A percentile compares a stretch with the other conserved stretches of the same genome.
Conservation (phyloP, 169 alveolate genomes). For the Plasmodium sp. region DNA sequence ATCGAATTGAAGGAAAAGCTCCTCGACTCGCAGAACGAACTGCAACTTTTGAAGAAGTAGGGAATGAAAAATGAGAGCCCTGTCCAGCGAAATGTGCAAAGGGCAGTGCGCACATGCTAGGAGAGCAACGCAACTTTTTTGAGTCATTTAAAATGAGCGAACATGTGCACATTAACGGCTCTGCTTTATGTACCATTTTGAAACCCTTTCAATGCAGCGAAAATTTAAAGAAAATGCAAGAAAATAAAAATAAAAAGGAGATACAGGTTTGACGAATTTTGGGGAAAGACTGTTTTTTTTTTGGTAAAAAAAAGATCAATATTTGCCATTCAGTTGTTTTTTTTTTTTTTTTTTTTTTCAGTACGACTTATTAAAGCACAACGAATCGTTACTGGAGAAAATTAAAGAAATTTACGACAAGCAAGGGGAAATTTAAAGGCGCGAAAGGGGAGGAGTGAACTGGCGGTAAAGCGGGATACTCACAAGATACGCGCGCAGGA, state of each 20-base stretch:
- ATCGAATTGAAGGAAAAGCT: constrained; percentile 31
- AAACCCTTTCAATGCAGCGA: constrained; percentile 1
- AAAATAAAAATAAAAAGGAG: constrained; percentile 50
- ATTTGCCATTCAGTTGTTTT: neutral
- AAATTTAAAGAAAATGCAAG: constrained; percentile 57
- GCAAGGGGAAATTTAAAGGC: constrained; percentile 40
- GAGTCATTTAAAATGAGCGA: neutral
- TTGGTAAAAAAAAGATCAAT: neutral
- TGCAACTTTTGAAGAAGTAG: constrained; percentile 38
- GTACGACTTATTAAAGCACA: constrained; percentile 68
- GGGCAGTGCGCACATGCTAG: neutral
- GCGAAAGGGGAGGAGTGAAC: neutral
- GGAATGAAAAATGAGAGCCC: neutral
- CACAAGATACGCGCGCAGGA: neutral
- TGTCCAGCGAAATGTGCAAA: neutral
- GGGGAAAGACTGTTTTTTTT: neutral
- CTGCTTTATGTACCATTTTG: neutral
- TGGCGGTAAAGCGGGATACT: neutral
- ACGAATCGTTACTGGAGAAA: constrained; percentile 57
- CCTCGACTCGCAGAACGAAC: constrained; percentile 10
- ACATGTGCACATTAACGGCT: neutral
- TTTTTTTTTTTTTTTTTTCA: neutral
- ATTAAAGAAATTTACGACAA: constrained; percentile 66
- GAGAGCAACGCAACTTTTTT: neutral
- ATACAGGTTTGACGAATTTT: constrained; percentile 21